These are phyloP conservation scores for Penstemon barbatus DNA, from an alignment of 257 asterid species.

Conservation along the genomic window DNA sequence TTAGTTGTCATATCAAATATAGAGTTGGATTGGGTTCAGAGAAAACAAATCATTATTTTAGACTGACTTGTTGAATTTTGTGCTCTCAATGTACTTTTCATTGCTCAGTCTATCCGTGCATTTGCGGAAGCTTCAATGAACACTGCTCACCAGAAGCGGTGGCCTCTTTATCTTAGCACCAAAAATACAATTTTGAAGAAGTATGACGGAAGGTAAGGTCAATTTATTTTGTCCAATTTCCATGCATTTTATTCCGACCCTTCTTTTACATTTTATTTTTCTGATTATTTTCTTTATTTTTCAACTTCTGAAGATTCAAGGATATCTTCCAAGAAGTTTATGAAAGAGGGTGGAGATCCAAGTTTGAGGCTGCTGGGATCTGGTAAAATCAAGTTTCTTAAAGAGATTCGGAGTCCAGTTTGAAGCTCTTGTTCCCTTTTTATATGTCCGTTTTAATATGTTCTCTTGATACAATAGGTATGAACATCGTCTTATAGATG, in stretches of 20 bases:
- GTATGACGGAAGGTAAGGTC: slow-evolving; percentile 87
- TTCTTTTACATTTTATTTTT: neutral
- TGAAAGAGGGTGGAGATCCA: slow-evolving; percentile 77
- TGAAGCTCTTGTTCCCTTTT: neutral
- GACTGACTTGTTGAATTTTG: neutral
- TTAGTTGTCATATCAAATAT: neutral
- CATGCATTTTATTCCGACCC: slow-evolving; percentile 7
- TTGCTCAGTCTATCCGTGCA: slow-evolving; percentile 70
- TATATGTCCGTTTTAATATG: neutral
- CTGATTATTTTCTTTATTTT: slow-evolving; percentile 13
- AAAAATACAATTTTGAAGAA: slow-evolving; percentile 94
- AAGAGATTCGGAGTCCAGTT: slow-evolving; percentile 5
- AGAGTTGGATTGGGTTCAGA: neutral
- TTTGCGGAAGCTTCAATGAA: slow-evolving; percentile 97
- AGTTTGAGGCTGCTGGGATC: slow-evolving; percentile 85
- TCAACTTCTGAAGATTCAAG: slow-evolving; percentile 62
- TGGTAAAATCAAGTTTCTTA: slow-evolving; percentile 48
- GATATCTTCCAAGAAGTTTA: slow-evolving; percentile 96
- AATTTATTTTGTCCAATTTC: slow-evolving; percentile 13
- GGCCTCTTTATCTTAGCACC: slow-evolving; percentile 99
- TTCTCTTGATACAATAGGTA: slow-evolving; percentile 56
- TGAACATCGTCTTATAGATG: slow-evolving; percentile 97
- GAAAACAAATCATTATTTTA: neutral
- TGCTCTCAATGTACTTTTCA: slow-evolving; percentile 18
- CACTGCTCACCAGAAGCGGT: slow-evolving; percentile 83